Conservation (phyloP, 1,284 basidiomycete species). For the Ganoderma multipileum region DNA sequence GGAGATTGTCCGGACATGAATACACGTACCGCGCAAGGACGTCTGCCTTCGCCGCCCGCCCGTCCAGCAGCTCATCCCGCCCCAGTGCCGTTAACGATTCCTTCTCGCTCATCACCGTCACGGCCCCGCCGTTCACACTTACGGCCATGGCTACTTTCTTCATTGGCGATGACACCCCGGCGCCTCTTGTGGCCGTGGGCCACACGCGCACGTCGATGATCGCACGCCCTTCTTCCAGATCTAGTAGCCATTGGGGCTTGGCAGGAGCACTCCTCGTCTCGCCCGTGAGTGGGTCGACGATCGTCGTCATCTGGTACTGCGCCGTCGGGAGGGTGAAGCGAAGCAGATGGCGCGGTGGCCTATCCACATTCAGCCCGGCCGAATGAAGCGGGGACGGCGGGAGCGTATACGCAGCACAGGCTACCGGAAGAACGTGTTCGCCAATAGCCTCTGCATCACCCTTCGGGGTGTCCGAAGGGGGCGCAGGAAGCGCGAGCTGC, state of each 20-base stretch:
- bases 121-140: slow-evolving; percentile 60
- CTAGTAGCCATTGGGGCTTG: slow-evolving; percentile 78
- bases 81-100: slow-evolving; percentile 72
- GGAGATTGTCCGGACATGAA: slow-evolving; percentile 16
- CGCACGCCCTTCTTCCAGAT: slow-evolving; percentile 70
- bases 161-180: slow-evolving; percentile 13
- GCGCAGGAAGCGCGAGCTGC: slow-evolving; percentile 30
- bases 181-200: slow-evolving; percentile 41
- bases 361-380: slow-evolving; percentile 64
- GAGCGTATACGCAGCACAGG: slow-evolving; percentile 66
- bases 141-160: slow-evolving; percentile 42
- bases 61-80: slow-evolving; percentile 76
- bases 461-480: slow-evolving; percentile 10
- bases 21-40: slow-evolving; percentile 65
- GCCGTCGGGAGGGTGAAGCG: slow-evolving; percentile 83
- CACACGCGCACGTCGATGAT: slow-evolving; percentile 66
- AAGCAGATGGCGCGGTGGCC: slow-evolving; percentile 75
- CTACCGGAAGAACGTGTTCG: slow-evolving; percentile 53
- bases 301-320: slow-evolving; percentile 75
- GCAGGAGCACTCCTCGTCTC: slow-evolving; percentile 67
- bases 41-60: slow-evolving; percentile 65
- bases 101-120: slow-evolving; percentile 75
- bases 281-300: slow-evolving; percentile 84
- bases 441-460: slow-evolving; percentile 12
- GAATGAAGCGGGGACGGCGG: slow-evolving; percentile 84